Percentiles rank a stretch among this genome's conserved stretches.
Conservation (phyloP, 805 yeast species). For the Kuraishia hungarica region DNA sequence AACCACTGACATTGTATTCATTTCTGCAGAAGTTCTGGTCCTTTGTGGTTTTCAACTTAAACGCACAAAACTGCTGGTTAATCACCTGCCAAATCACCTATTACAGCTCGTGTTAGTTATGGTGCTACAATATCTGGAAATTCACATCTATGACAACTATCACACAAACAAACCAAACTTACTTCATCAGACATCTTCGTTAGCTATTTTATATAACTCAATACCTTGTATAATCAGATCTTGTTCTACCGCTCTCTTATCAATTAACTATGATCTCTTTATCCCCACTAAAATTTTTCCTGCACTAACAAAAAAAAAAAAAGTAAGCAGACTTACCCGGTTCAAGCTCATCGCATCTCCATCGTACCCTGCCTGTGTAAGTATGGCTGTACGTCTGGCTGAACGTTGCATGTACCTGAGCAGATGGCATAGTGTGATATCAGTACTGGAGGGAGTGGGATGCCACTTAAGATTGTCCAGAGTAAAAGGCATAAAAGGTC, state of each 20-base stretch:
- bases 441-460: too few relatives aligned
- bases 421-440: too few relatives aligned
- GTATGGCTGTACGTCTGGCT: background rate
- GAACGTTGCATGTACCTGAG: too few relatives aligned
- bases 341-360: background rate
- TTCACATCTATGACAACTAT: background rate
- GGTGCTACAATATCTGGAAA: background rate
- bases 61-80: conserved; percentile 92
- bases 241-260: background rate
- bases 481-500: too few relatives aligned
- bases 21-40: conserved; percentile 91
- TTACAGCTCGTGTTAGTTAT: background rate
- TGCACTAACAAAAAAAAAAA: background rate
- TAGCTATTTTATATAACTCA: background rate
- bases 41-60: conserved; percentile 81
- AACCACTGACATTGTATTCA: conserved; percentile 92
- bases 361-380: background rate
- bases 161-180: conserved; percentile 6
- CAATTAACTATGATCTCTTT: background rate
- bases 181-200: conserved; percentile 20
- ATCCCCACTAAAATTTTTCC: background rate
- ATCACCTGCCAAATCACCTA: conserved; percentile 95
- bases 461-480: too few relatives aligned
- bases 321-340: background rate
- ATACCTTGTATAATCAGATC: background rate